Evolutionary conservation across 345 rosid species (phyloP), one percentile per base, ranked within the genome.

Genomic region (Aethionema arabicum): DNA sequence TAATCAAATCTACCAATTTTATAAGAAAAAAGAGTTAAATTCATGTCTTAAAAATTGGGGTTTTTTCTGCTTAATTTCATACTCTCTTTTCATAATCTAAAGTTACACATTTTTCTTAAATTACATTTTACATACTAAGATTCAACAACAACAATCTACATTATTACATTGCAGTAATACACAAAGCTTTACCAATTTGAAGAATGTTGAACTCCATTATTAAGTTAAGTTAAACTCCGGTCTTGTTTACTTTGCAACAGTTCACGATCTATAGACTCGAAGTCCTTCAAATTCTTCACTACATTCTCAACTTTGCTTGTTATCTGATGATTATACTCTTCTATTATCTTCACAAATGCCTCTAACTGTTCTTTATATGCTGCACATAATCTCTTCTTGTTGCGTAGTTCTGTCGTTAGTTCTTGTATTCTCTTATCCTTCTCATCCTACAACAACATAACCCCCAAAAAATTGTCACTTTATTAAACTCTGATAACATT

Each of bases 341-440:
- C 93, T 21, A 86, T 78, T n/a, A 83, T 68, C 74, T 74, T 80
- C 76, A 79, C 74, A 63, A 83, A 86, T 55, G 83, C 73, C 43
- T 69, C 63, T 27, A 86, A 64, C 61, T 84, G 87, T 65, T 84
- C 87, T 65, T 76, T 84, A 46, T 84, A 86, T 5, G 82, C 81
- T 36, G 82, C 75, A 69, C 90, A 80, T 40, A 84, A 50, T 13
- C 87, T 80, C 72, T 84, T 84, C 87, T 82, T 79, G 73, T 83
- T 80, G 55, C 86, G 59, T 33, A 86, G 66, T 75, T 86, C 93
- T 9, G 70, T 63, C 0, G 83, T 86, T 63, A 84, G 47, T 74
- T 82, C 90, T 68, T 86, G 90, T 75, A 86, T 83, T 35, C 64
- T 82, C 76, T 80, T 84, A 59, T 82, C 93, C 70, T 86, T 86